These are phyloP conservation scores for Taphrina flavorubra DNA, from an alignment of 1,139 yeast species.

Conservation along the genomic window DNA sequence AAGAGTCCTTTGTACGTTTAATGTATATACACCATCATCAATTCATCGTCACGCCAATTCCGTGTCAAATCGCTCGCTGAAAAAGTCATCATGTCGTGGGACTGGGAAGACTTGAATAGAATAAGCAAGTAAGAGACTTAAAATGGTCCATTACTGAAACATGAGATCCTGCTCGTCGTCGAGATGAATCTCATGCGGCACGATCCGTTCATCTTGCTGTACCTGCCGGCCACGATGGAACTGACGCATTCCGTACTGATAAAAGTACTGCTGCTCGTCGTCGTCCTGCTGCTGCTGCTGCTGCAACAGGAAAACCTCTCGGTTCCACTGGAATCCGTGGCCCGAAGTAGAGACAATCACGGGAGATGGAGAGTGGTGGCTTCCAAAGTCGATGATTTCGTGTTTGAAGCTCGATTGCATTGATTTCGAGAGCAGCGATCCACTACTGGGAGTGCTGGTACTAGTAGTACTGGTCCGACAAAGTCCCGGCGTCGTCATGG, in stretches of 20 bases:
- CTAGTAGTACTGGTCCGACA: background rate
- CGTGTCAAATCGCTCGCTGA: background rate
- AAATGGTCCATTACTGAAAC: background rate
- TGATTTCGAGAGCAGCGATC: constrained; percentile 11
- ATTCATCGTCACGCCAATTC: too few species aligned
- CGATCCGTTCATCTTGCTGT: constrained; percentile 16
- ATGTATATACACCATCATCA: constrained; percentile 6
- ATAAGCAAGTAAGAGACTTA: too few species aligned
- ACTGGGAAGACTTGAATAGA: too few species aligned
- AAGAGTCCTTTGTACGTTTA: background rate
- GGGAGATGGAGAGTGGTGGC: constrained; percentile 6
- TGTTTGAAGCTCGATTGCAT: constrained; percentile 17
- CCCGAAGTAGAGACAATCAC: constrained; percentile 19
- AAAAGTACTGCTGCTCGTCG: constrained; percentile 2
- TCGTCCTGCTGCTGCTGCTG: background rate
- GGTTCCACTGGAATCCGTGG: constrained; percentile 24
- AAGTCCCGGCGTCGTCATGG: background rate
- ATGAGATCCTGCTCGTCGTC: constrained; percentile 28
- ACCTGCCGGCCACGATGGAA: background rate
- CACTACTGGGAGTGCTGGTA: background rate
- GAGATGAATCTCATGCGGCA: constrained; percentile 22
- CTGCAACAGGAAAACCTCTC: constrained; percentile 22
- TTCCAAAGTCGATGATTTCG: constrained; percentile 18
- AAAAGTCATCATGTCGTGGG: too few species aligned
- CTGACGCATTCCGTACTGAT: background rate